phyloP scores from a whole-genome alignment of 2,329 filamentous ascomycete genomes.

The Mycosphaerella sp. region DNA sequence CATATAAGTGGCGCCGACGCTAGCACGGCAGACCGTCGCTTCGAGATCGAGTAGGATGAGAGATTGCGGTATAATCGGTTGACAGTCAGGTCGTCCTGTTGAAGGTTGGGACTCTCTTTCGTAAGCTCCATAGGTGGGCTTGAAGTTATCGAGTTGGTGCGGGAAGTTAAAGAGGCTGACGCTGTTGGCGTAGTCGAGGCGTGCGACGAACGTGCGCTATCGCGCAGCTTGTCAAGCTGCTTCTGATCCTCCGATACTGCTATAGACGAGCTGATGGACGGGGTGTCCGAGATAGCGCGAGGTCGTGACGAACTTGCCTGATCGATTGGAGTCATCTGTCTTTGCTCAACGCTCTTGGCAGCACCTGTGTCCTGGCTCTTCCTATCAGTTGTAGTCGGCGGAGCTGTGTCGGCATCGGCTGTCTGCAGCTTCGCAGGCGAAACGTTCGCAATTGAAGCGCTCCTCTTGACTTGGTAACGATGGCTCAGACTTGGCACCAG shows the following conservation, averaged over 20 bases:
- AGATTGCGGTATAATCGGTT: slow-evolving; percentile 21
- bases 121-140: slow-evolving; percentile 22
- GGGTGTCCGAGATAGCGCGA: slow-evolving; percentile 18
- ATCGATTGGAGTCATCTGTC: background rate
- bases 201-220: slow-evolving; percentile 29
- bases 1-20: background rate
- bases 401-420: background rate
- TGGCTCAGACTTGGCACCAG: slow-evolving; percentile 29
- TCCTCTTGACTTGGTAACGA: slow-evolving; percentile 34
- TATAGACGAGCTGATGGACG: slow-evolving; percentile 24
- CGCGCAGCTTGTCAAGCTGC: slow-evolving; percentile 26
- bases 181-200: slow-evolving; percentile 25
- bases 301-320: slow-evolving; percentile 7
- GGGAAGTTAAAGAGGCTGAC: slow-evolving; percentile 19
- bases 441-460: slow-evolving; percentile 12
- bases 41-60: slow-evolving; percentile 22
- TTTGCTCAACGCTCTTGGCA: slow-evolving; percentile 3
- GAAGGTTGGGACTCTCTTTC: slow-evolving; percentile 15
- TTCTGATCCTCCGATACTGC: slow-evolving; percentile 26
- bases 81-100: slow-evolving; percentile 9
- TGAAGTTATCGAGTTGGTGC: slow-evolving; percentile 27
- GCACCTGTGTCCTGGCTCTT: background rate
- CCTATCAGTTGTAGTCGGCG: background rate
- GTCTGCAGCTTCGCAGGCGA: slow-evolving; percentile 10
- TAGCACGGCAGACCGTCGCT: slow-evolving; percentile 25